Base-by-base conservation (phyloP, 805 yeast species). In the Yamadazyma takamatsuzukensis region DNA sequence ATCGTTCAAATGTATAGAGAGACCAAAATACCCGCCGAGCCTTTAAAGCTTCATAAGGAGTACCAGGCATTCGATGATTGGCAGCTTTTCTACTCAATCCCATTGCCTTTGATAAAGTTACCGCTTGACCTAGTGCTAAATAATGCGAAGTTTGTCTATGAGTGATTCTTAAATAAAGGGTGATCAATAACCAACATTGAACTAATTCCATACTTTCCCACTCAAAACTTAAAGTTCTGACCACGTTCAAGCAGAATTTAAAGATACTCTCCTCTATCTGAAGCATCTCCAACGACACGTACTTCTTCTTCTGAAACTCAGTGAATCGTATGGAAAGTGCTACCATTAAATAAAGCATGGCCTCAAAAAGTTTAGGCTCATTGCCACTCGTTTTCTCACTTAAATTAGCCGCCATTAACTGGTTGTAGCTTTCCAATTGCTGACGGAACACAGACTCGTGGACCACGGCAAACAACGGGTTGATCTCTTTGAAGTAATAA, bases 21-120 rank as follows among this genome's bases (percentile, higher is more conserved):
- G 68, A 41, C 77, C 80, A 77, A 47, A 73, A 78, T 1, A 77
- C 64, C 30, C 81, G 57, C 43, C 59, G 59, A 1, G 74, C 68
- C 45, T 77, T 76, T 9, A 64, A 36, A 13, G 44, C 48, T 40
- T 75, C 80, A 47, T 65, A 65, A 4, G 57, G 49, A 6, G 64
- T 49, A 11, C 41, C 43, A 5, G 26, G 34, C 2, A 24, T 3
- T 7, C 24, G 21, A 14, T 30, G 28, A 8, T 25, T 25, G 41
- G 63, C 29, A 27, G 41, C 32, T 15, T 49, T 24, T 32, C 51
- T 50, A 9, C 56, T 53, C 12, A 62, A 36, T 6, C 69, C 70
- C 71, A 66, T 64, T 4, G 58, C 42, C 12, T 59, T 53, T 18
- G 61, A 47, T 65, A 64, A 63, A 16, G 44, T 48, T 6, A 60